A percentile compares a stretch with the other conserved stretches of the same genome.
These are phyloP conservation scores for Dothistroma pini DNA, from an alignment of 2,329 filamentous ascomycete species.

Conservation along the genomic window DNA sequence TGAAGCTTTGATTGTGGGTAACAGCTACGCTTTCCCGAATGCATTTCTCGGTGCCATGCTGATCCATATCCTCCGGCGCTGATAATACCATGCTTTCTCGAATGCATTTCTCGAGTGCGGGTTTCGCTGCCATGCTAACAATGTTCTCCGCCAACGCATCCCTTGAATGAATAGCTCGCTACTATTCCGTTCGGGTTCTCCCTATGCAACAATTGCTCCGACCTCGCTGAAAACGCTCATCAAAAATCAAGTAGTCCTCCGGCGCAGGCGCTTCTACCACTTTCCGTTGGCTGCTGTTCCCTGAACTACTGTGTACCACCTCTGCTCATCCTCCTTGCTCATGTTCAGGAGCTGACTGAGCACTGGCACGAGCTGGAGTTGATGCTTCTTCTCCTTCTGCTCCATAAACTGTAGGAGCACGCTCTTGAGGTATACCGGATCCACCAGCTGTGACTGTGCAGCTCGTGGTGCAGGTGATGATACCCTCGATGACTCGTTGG, in stretches of 20 bases:
- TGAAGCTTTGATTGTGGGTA: too few species aligned
- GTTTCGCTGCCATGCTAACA: not conserved
- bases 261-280: conserved; percentile 1
- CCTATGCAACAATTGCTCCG: not conserved
- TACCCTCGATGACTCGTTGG: conserved; percentile 53
- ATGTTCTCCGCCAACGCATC: not conserved
- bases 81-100: not conserved
- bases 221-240: not conserved
- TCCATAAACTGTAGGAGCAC: conserved; percentile 78
- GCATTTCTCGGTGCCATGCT: not conserved
- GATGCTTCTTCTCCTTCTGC: conserved; percentile 72
- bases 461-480: conserved; percentile 42
- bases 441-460: conserved; percentile 36
- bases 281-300: conserved; percentile 61
- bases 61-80: too few species aligned
- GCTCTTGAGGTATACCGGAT: conserved; percentile 73
- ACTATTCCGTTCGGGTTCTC: not conserved
- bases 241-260: not conserved
- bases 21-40: too few species aligned
- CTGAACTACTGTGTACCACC: conserved; percentile 74
- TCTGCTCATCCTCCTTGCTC: conserved; percentile 79
- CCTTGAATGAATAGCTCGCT: not conserved
- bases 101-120: not conserved
- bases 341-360: conserved; percentile 73
- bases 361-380: conserved; percentile 73